Evolutionary conservation across 352 stramenopile genomes (phyloP).

Genomic region (Thalassiosira delicatula): DNA sequence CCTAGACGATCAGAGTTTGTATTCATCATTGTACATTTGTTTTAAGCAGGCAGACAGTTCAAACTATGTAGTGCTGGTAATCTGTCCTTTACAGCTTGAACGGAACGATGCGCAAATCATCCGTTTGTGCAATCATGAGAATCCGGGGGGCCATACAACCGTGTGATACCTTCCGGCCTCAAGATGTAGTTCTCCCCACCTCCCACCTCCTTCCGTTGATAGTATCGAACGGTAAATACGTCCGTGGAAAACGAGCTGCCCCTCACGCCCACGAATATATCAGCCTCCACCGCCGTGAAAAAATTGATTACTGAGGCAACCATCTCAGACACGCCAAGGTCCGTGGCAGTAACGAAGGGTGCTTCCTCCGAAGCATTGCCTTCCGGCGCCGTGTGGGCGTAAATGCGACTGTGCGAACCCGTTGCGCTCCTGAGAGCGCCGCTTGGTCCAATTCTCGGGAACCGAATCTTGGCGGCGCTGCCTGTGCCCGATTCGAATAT

Average conservation of each 20-base stretch:
- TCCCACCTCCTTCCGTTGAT: constrained; percentile 32
- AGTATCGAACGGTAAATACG: constrained; percentile 74
- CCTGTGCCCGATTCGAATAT: constrained; percentile 51
- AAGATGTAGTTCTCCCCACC: constrained; percentile 43
- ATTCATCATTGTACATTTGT: too few species aligned
- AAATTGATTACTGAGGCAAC: constrained; percentile 77
- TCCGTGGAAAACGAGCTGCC: constrained; percentile 71
- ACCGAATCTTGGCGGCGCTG: constrained; percentile 39
- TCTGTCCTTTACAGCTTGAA: too few species aligned
- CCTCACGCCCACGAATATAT: constrained; percentile 73
- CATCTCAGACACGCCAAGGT: constrained; percentile 44
- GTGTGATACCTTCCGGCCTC: constrained; percentile 32
- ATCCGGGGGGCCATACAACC: constrained; percentile 31
- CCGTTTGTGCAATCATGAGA: constrained; percentile 37
- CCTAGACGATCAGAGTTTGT: too few species aligned
- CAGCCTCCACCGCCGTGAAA: constrained; percentile 63
- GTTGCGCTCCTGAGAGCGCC: background rate
- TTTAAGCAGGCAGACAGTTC: too few species aligned
- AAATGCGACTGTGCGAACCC: background rate
- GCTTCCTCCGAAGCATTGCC: too few species aligned
- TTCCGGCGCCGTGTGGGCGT: too few species aligned
- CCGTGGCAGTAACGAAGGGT: constrained; percentile 32
- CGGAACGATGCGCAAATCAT: too few species aligned
- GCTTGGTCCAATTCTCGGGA: background rate
- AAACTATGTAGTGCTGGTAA: too few species aligned